Evolutionary conservation across 2,329 filamentous ascomycete species (phyloP), one percentile per base, ranked within the genome.

Genomic region (Pseudogymnoascus sp.): DNA sequence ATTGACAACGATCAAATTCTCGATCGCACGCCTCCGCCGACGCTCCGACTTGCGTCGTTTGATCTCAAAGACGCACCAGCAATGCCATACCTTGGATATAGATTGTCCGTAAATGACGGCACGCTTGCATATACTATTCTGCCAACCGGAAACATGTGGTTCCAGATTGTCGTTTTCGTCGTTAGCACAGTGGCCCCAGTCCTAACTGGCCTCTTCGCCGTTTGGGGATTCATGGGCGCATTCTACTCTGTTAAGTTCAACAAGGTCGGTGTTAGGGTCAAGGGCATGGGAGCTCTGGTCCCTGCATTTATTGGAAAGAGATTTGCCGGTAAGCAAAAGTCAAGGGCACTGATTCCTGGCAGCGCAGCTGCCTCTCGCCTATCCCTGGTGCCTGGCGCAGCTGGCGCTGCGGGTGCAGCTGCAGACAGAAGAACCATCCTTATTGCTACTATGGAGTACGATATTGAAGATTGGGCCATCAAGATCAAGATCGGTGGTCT

Each of bases 401-500:
- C 21, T 28, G 50, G 50, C 3, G 28, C 28, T 14, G 40, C 25
- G 12, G 59, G 38, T 23, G 59, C 36, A 12, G 59, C 40, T 44
- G 61, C 61, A 28, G 44, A 44, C 25, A 70, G 77, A 50, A 77
- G 83, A n/a, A 87, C 81, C 34, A 82, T 88, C 1, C 78, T 89
- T 21, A 87, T 89, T 62, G 86, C 85, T 11, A 89, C 86, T 5
- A 88, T 89, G 84, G 86, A 89, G 72, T 89, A 89, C 73, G 85
- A 89, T 66, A 88, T 89, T 65, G 84, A 86, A 63, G 86, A 89
- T 70, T 89, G 86, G 84, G 79, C 75, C 3, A 86, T 89, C 75
- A 89, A 87, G 73, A 85, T 89, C 75, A 89, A 89, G 75, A 89
- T 89, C 56, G 86, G 86, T 65, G 86, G 86, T 65, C 77, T 89